These are phyloP conservation scores for Dendrocalamus latiflorus DNA, from an alignment of 202 grass and related monocot species.

Conservation along the genomic window DNA sequence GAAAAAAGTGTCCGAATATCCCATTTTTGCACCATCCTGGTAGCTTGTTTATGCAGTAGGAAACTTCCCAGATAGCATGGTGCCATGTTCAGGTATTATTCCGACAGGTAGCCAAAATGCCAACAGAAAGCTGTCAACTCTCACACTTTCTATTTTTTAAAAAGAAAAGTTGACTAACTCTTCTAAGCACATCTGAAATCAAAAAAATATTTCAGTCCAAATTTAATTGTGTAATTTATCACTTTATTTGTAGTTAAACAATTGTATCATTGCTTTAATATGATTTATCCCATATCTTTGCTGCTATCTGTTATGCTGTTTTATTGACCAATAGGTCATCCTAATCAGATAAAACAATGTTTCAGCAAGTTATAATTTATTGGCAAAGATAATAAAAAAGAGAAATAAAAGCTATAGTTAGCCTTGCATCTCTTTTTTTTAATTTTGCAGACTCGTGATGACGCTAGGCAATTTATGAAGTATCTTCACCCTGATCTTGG, in stretches of 20 bases:
- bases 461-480: conserved; percentile 96
- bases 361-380: not conserved
- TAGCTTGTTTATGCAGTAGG: conserved; percentile 15
- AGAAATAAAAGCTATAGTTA: not conserved
- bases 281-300: not conserved
- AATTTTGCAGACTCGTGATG: conserved; percentile 74
- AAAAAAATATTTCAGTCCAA: not conserved
- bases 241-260: not conserved
- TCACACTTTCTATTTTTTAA: not conserved
- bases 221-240: not conserved
- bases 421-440: not conserved
- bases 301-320: not conserved
- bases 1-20: not conserved
- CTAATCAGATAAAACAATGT: not conserved
- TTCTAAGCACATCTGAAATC: not conserved
- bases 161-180: not conserved
- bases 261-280: conserved; percentile 5
- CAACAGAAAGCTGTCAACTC: not conserved
- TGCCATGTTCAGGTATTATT: not conserved
- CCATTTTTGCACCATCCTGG: not conserved
- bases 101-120: conserved; percentile 1
- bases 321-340: not conserved
- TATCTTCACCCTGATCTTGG: conserved; percentile 95
- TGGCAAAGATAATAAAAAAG: not conserved
- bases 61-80: not conserved